phyloP scores from a whole-genome alignment of 257 asterid genomes.

The Solanum medicagineum region DNA sequence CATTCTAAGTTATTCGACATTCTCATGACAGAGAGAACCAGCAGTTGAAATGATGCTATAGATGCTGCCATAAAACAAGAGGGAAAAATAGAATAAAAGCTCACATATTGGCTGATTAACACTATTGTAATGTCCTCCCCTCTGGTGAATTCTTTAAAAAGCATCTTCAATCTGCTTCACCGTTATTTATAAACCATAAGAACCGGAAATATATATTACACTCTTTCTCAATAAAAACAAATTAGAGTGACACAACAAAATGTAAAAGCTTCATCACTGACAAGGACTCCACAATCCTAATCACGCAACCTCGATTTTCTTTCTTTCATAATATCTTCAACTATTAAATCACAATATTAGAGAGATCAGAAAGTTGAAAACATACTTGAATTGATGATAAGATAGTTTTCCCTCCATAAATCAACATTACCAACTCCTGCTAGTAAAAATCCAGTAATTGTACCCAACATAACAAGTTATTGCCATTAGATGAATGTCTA shows the following conservation, averaged over 20 bases:
- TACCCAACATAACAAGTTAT: not conserved
- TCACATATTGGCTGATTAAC: constrained; percentile 81
- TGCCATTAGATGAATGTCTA: no score
- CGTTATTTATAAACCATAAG: constrained; percentile 47
- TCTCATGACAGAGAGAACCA: not conserved
- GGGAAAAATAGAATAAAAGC: constrained; percentile 5
- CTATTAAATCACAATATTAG: not conserved
- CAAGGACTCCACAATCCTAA: not conserved
- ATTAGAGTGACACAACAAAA: not conserved
- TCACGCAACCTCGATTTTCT: not conserved
- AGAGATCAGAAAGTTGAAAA: not conserved
- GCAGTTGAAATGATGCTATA: not conserved
- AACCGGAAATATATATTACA: not conserved
- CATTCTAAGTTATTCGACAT: not conserved
- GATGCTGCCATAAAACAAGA: not conserved
- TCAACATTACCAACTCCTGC: not conserved
- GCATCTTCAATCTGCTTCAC: constrained; percentile 89
- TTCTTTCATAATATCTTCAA: not conserved
- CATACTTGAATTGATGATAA: not conserved
- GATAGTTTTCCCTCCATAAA: not conserved
- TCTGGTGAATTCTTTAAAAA: constrained; percentile 74
- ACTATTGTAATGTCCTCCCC: constrained; percentile 72
- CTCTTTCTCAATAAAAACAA: not conserved
- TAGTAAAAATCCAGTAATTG: not conserved
- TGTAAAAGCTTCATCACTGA: not conserved